Conservation (phyloP, 2,329 filamentous ascomycete species). For the Claviceps spartinae region DNA sequence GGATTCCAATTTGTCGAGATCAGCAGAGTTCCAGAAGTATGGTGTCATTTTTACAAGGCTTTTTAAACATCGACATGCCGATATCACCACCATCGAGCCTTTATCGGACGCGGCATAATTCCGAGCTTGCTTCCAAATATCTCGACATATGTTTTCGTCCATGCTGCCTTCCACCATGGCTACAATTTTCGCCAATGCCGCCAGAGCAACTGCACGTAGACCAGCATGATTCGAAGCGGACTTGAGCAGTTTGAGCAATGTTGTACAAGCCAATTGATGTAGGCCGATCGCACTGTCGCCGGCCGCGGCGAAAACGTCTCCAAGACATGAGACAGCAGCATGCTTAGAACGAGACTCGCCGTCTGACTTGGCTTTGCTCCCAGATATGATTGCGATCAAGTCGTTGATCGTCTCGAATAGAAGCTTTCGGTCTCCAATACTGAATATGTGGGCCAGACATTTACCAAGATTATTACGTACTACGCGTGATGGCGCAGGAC, state of each 20-base stretch:
- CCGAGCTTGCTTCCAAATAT: constrained; percentile 85
- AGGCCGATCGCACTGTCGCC: constrained; percentile 85
- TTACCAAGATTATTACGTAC: constrained; percentile 80
- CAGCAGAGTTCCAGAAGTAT: constrained; percentile 76
- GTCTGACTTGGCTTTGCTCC: constrained; percentile 61
- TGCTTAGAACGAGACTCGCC: constrained; percentile 69
- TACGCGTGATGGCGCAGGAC: constrained; percentile 74
- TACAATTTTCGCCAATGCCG: constrained; percentile 60
- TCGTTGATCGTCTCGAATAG: constrained; percentile 94
- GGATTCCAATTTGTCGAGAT: constrained; percentile 79
- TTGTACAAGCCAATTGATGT: constrained; percentile 59
- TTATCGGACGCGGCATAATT: constrained; percentile 68
- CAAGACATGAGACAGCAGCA: constrained; percentile 75
- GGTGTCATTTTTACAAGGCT: constrained; percentile 56
- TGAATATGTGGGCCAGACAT: constrained; percentile 72
- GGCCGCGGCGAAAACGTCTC: constrained; percentile 79
- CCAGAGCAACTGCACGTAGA: constrained; percentile 64
- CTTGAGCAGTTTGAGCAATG: constrained; percentile 69
- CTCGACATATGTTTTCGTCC: constrained; percentile 74
- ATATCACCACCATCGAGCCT: constrained; percentile 63
- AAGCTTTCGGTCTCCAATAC: constrained; percentile 75
- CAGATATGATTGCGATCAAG: constrained; percentile 56
- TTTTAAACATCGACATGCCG: constrained; percentile 68
- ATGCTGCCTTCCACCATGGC: constrained; percentile 62
- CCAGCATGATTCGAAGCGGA: constrained; percentile 67